A percentile compares a stretch with the other conserved stretches of the same genome.
Conservation (phyloP, 106 monocot species). For the Amphibolis antarctica region DNA sequence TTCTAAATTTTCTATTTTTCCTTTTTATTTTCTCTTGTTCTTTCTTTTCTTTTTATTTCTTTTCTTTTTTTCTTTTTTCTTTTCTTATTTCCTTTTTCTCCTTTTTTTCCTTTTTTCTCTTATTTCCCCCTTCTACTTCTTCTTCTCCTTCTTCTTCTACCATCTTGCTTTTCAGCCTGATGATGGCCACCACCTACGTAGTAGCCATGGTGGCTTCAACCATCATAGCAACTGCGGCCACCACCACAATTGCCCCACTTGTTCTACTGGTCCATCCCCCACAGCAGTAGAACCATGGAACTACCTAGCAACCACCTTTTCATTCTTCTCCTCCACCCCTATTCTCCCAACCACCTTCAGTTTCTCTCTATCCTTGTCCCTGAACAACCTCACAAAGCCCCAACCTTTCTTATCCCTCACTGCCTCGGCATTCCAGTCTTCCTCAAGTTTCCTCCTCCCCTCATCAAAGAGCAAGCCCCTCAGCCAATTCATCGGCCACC, state of each 20-base stretch:
- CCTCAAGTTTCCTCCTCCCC: slow-evolving; percentile 3
- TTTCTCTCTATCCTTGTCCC: slow-evolving; percentile 23
- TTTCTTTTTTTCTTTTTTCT: no score
- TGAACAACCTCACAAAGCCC: slow-evolving; percentile 48
- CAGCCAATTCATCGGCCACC: slow-evolving; percentile 42
- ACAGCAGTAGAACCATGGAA: slow-evolving; percentile 1
- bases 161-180: slow-evolving; percentile 62
- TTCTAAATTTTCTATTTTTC: no score
- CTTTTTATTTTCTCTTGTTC: no score
- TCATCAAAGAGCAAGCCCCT: slow-evolving; percentile 26
- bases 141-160: no score
- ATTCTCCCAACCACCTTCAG: not conserved
- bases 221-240: no score
- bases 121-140: no score
- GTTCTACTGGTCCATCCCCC: slow-evolving; percentile 26
- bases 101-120: no score
- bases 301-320: not conserved
- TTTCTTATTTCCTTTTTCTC: no score
- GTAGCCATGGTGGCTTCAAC: slow-evolving; percentile 74
- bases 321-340: not conserved
- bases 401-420: slow-evolving; percentile 28
- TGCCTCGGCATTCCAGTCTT: not conserved
- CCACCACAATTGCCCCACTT: slow-evolving; percentile 65
- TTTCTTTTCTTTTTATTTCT: no score
- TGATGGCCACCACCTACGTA: slow-evolving; percentile 64